These are phyloP conservation scores for Leonotis leonurus DNA, from an alignment of 257 asterid species.

Conservation along the genomic window DNA sequence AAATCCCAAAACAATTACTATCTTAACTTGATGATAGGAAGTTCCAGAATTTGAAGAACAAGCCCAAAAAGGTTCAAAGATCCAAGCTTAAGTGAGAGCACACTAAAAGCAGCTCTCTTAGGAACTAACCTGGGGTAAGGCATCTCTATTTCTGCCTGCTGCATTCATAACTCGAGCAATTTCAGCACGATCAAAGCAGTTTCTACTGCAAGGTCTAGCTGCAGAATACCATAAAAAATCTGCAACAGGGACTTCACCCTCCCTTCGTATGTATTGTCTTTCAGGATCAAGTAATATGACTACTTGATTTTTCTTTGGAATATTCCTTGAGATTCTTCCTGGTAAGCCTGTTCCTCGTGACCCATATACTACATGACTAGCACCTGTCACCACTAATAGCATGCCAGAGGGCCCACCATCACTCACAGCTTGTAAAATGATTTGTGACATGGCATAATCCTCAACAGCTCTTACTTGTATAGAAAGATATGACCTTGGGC, in stretches of 20 bases:
- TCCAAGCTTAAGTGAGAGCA: background rate
- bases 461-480: conserved; percentile 84
- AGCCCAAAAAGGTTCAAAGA: background rate
- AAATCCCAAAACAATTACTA: too few relatives aligned
- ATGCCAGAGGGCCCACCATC: conserved; percentile 62
- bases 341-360: conserved; percentile 90
- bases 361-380: conserved; percentile 73
- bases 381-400: conserved; percentile 88
- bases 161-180: conserved; percentile 98
- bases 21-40: too few relatives aligned
- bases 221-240: conserved; percentile 98
- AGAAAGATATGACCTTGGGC: conserved; percentile 80
- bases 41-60: background rate
- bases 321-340: conserved; percentile 69
- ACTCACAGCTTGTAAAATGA: conserved; percentile 55
- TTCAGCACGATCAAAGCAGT: conserved; percentile 97
- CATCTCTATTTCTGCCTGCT: conserved; percentile 89
- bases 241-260: conserved; percentile 91
- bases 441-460: conserved; percentile 82
- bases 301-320: conserved; percentile 72
- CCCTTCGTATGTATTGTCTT: conserved; percentile 74
- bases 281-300: conserved; percentile 76
- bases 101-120: background rate
- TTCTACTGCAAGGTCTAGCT: conserved; percentile 86
- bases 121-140: conserved; percentile 81